Evolutionary conservation across 2,329 filamentous ascomycete genomes (phyloP), one percentile per base, ranked within the genome.

Genomic region (Coniella lustricola): DNA sequence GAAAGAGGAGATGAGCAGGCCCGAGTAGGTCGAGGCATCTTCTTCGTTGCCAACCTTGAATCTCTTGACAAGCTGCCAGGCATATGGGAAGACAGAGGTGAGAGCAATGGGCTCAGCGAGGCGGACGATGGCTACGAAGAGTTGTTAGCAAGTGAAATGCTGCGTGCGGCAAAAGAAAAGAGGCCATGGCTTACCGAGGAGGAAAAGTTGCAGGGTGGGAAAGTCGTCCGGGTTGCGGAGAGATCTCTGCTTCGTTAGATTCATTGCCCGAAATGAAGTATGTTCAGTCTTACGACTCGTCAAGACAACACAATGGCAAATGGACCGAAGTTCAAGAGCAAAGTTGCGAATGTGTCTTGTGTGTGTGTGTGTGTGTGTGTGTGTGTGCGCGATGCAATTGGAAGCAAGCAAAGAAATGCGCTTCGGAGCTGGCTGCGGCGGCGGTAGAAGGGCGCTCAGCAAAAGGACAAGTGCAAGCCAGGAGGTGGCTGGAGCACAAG

Each of bases 1-100:
- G 69, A 90, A 94, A 59, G 89, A 84, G 12, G 89, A 91, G 58
- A 95, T 90, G 64, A 95, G 81, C 56, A 93, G 73, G 44, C 90
- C 90, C 25, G 90, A 86, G 67, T 94, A 95, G 69, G 87, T 91
- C 33, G 83, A 94, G 52, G 87, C 87, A 79, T 90, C 80, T 67
- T 79, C 72, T 56, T 82, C 79, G 58, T 79, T 76, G 54, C 84
- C 86, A 57, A 90, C 75, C 35, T 87, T 62, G 66, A 89, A 89
- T 57, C 81, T 75, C 66, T 87, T 87, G 56, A 91, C 83, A 57
- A 91, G 81, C 52, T 85, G 78, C 85, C 86, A 94, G 52, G 87
- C 87, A 66, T 95, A 96, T 17, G 90, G 90, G 60, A 91, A 94
- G 66, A 95, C 93, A 61, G 87, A 93, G 1, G 90, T 95, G 55